Percentiles rank a stretch among this genome's conserved stretches.
phyloP scores from a whole-genome alignment of 495 filamentous ascomycete species.

The Aspergillus ostianus region DNA sequence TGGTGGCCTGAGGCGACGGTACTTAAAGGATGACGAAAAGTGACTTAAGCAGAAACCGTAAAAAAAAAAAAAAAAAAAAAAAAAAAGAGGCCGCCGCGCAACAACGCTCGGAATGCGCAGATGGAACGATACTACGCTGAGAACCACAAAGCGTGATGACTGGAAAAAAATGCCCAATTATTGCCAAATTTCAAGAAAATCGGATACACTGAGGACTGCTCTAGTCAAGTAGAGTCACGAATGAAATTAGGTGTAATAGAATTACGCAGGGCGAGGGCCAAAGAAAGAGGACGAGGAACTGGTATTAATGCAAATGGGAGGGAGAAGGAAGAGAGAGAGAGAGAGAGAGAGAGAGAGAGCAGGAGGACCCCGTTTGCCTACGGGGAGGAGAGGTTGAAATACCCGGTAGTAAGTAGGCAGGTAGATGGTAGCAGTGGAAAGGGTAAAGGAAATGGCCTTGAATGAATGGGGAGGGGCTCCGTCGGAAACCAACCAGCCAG shows the following conservation, averaged over 20 bases:
- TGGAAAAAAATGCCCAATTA: not conserved
- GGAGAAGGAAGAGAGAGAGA: slow-evolving; percentile 12
- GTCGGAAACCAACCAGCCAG: slow-evolving; percentile 7
- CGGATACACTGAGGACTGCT: not conserved
- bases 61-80: slow-evolving; percentile 11
- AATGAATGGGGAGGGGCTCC: slow-evolving; percentile 1
- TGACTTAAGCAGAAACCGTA: slow-evolving; percentile 18
- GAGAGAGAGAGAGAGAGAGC: slow-evolving; percentile 7
- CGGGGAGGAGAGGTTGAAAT: slow-evolving; percentile 27
- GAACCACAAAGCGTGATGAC: slow-evolving; percentile 14
- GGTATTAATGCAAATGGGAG: slow-evolving; percentile 1
- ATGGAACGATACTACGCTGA: slow-evolving; percentile 20
- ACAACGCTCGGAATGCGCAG: slow-evolving; percentile 29
- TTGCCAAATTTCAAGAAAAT: not conserved
- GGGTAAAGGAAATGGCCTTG: not conserved
- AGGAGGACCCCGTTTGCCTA: slow-evolving; percentile 2
- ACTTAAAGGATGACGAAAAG: slow-evolving; percentile 34
- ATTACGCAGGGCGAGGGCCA: not conserved
- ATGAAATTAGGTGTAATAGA: not conserved
- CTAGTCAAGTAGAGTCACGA: not conserved
- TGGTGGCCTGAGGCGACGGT: slow-evolving; percentile 35
- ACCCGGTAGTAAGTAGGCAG: slow-evolving; percentile 11
- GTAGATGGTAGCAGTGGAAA: not conserved
- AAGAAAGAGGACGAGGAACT: not conserved
- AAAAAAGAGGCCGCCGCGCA: slow-evolving; percentile 18